Evolutionary conservation across 306 rosid genomes (phyloP).

Genomic region (Luffa acutangula): DNA sequence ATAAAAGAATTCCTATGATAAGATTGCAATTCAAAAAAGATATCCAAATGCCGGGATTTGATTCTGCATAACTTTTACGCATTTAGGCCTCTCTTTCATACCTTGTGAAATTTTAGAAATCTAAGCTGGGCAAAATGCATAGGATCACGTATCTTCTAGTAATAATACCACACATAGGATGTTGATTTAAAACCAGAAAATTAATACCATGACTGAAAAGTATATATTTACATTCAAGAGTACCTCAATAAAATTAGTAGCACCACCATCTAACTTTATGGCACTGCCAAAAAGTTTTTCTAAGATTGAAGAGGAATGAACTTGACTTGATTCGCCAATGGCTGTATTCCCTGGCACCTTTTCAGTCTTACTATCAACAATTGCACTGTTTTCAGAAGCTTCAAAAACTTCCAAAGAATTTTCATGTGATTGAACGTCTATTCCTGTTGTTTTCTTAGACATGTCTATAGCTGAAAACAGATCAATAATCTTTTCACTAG

Average conservation of each 20-base stretch:
- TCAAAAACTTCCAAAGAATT: conserved; percentile 41
- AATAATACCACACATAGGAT: not conserved
- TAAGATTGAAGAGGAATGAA: conserved; percentile 49
- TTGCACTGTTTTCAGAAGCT: conserved; percentile 43
- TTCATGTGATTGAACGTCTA: conserved; percentile 26
- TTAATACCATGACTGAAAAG: not conserved
- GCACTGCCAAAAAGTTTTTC: conserved; percentile 60
- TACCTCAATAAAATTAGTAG: conserved; percentile 56
- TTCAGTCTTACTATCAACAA: conserved; percentile 32
- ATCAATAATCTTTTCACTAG: conserved; percentile 30
- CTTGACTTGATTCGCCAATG: conserved; percentile 27
- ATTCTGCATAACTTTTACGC: not conserved
- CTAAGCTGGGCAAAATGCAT: not conserved
- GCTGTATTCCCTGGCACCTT: conserved; percentile 36
- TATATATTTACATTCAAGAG: not conserved
- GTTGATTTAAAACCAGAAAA: not conserved
- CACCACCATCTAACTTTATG: conserved; percentile 30
- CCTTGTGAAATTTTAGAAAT: not conserved
- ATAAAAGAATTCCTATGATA: not conserved
- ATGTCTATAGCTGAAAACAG: conserved; percentile 30
- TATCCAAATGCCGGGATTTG: not conserved
- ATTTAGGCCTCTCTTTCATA: not conserved
- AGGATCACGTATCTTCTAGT: not conserved
- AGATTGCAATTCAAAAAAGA: not conserved
- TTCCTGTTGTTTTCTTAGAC: conserved; percentile 30